Conservation (phyloP, 805 yeast genomes). For the Schwanniomyces vanrijiae region DNA sequence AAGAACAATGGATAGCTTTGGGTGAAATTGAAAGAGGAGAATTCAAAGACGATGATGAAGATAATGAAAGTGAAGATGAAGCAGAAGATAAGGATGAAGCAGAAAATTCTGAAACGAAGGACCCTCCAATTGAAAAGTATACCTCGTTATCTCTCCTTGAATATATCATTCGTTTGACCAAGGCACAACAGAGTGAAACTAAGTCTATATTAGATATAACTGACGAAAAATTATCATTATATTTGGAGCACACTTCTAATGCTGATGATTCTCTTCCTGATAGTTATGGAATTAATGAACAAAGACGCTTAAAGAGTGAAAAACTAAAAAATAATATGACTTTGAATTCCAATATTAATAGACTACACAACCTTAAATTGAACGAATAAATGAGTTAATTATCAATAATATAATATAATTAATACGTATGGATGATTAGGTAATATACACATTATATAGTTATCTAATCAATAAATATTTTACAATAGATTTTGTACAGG, state of each 20-base stretch:
- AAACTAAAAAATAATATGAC: constrained; percentile 17
- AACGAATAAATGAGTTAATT: constrained; percentile 8
- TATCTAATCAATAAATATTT: not conserved
- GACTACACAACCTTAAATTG: constrained; percentile 30
- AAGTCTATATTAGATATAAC: constrained; percentile 49
- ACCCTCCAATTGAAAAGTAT: not conserved
- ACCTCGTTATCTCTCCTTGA: constrained; percentile 59
- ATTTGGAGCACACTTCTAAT: constrained; percentile 47
- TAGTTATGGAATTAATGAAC: constrained; percentile 13
- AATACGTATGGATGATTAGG: not conserved
- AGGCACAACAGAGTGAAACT: constrained; percentile 62
- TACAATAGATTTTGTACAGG: constrained; percentile 1
- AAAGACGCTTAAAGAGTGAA: constrained; percentile 6
- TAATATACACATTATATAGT: not conserved
- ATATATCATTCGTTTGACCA: constrained; percentile 57
- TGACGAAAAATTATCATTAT: constrained; percentile 67
- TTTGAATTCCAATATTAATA: constrained; percentile 31
- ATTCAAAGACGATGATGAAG: constrained; percentile 29
- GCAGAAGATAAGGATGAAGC: constrained; percentile 17
- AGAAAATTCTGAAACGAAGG: constrained; percentile 6
- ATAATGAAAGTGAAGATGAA: constrained; percentile 23
- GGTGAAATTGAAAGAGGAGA: constrained; percentile 35
- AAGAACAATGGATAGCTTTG: constrained; percentile 56
- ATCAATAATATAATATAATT: not conserved
- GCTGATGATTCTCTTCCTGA: constrained; percentile 17